Conservation (phyloP, 495 filamentous ascomycete genomes). For the Penicillium paxilli region DNA sequence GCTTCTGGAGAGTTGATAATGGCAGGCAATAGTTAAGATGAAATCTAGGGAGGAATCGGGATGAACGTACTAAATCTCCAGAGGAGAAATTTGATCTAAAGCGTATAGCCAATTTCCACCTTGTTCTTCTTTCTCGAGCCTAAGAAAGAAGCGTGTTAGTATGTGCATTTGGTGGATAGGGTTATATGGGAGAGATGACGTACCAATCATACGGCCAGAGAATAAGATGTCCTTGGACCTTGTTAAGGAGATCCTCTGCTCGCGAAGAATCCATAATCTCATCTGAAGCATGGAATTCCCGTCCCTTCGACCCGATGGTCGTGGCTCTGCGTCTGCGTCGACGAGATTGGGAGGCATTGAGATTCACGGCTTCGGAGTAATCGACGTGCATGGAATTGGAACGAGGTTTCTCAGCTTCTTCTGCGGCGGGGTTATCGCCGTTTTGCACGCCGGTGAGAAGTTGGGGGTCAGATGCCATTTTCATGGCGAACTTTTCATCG, state of each 20-base stretch:
- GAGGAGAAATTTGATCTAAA: constrained; percentile 89
- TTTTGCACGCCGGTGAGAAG: constrained; percentile 16
- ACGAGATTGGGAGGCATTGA: constrained; percentile 42
- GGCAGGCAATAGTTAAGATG: no score
- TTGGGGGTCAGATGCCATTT: constrained; percentile 23
- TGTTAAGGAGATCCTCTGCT: constrained; percentile 75
- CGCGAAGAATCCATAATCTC: constrained; percentile 70
- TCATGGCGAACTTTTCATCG: constrained; percentile 48
- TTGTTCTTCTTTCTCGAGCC: constrained; percentile 82
- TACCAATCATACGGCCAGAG: constrained; percentile 93
- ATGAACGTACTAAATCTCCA: constrained; percentile 91
- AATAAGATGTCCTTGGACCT: constrained; percentile 87
- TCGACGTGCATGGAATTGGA: constrained; percentile 39
- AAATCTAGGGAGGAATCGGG: constrained; percentile 15
- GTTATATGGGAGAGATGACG: constrained; percentile 2
- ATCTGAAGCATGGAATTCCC: constrained; percentile 68
- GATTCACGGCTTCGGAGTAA: constrained; percentile 51
- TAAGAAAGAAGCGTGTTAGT: constrained; percentile 18
- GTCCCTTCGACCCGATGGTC: constrained; percentile 71
- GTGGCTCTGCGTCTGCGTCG: constrained; percentile 69
- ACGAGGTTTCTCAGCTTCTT: constrained; percentile 35
- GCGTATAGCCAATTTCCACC: constrained; percentile 97
- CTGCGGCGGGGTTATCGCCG: constrained; percentile 22
- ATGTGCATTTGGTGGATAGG: neutral
- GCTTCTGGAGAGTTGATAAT: no score